Conservation (phyloP, 768 basidiomycete species). For the Pleurotus tuoliensis region DNA sequence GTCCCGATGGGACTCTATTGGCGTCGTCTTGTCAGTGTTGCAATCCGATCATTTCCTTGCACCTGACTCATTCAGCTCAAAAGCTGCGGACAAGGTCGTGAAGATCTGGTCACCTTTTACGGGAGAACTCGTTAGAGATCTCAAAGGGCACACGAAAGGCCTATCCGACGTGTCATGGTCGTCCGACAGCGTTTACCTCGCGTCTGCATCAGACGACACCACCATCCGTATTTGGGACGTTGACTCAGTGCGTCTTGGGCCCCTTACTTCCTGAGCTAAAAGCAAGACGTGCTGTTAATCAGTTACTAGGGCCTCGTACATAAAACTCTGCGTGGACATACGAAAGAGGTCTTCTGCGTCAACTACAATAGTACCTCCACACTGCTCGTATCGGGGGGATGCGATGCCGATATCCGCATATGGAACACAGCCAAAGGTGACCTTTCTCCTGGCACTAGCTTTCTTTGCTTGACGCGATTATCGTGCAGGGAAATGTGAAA, state of each 20-base stretch:
- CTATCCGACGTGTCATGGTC: conserved; percentile 91
- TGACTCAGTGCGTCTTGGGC: conserved; percentile 54
- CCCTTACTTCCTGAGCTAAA: conserved; percentile 2
- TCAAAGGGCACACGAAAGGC: conserved; percentile 75
- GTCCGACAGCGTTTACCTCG: conserved; percentile 73
- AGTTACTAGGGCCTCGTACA: conserved; percentile 57
- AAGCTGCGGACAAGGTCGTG: conserved; percentile 73
- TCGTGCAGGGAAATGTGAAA: conserved; percentile 69
- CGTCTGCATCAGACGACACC: conserved; percentile 90
- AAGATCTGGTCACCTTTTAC: conserved; percentile 85
- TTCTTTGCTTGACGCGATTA: not conserved
- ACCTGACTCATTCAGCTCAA: conserved; percentile 3
- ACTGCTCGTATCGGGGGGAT: conserved; percentile 86
- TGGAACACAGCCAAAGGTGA: conserved; percentile 87
- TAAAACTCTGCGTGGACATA: conserved; percentile 75
- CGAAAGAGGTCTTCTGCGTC: conserved; percentile 86
- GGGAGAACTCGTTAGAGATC: conserved; percentile 70
- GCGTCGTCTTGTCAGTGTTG: conserved; percentile 78
- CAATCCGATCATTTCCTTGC: conserved; percentile 8
- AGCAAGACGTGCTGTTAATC: conserved; percentile 9
- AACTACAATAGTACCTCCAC: conserved; percentile 89
- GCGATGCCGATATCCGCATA: conserved; percentile 88
- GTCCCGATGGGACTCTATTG: conserved; percentile 78
- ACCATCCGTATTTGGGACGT: conserved; percentile 89
- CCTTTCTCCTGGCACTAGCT: conserved; percentile 9